A percentile compares a stretch with the other conserved stretches of the same genome.
Conservation (phyloP, 306 rosid species). For the Casuarina glauca region DNA sequence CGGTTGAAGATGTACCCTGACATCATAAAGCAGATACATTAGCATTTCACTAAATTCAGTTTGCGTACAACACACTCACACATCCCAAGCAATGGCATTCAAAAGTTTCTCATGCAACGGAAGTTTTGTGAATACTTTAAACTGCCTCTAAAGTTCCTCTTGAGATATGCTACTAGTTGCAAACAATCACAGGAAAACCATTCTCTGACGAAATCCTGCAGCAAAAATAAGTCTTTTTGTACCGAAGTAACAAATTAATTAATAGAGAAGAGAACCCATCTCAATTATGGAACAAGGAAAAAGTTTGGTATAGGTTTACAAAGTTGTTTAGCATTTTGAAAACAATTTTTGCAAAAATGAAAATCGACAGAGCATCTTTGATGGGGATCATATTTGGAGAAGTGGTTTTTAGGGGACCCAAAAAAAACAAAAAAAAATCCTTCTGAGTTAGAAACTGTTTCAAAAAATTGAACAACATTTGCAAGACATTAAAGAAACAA, state of each 20-base stretch:
- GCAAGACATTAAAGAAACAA: no score
- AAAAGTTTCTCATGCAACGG: background rate
- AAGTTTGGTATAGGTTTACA: no score
- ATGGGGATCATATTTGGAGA: no score
- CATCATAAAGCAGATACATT: conserved; percentile 30
- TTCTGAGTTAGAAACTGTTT: no score
- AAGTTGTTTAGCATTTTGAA: no score
- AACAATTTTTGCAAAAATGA: no score
- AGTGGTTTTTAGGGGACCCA: no score
- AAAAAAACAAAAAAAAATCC: no score
- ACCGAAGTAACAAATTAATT: background rate
- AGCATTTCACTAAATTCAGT: conserved; percentile 20
- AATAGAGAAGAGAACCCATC: background rate
- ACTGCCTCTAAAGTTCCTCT: background rate
- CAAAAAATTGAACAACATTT: no score
- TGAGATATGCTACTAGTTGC: background rate
- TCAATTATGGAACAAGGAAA: no score
- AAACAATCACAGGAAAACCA: background rate
- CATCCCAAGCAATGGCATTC: conserved; percentile 17
- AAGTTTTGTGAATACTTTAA: background rate
- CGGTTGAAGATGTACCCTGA: conserved; percentile 92
- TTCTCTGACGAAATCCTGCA: background rate
- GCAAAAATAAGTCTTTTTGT: background rate
- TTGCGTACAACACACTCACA: background rate
- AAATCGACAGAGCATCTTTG: no score